Evolutionary conservation across 2,329 filamentous ascomycete genomes (phyloP), one percentile per base, ranked within the genome.

Genomic region (Sphaerulina vaccinii): DNA sequence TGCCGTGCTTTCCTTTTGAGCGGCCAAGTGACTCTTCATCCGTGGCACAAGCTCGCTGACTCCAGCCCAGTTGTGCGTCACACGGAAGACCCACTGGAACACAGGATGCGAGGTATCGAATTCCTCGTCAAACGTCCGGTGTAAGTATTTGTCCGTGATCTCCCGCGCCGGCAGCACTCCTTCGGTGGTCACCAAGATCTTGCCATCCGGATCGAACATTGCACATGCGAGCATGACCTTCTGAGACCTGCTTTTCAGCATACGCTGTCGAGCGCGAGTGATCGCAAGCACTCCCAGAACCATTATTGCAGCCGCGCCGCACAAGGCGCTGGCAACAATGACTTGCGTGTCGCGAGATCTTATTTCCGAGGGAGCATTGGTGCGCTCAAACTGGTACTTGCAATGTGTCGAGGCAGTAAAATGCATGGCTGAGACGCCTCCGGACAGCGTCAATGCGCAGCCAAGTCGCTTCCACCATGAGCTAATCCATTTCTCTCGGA

Each of bases 11-110:
- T 56, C 49, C 33, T 57, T 59, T 65, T 66, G 76, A 59, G 60
- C 70, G 37, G 78, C 72, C n/a, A 95, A 70, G 59, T 93, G 88
- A 33, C 76, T 77, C 48, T 79, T 79, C 86, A 95, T 95, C 36
- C 80, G 80, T 5, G 81, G 80, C 19, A 95, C 76, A 4, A 93
- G 74, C 38, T 83, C 80, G 49, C 77, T 77, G 21, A 95, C 78
- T 35, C 82, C 79, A 6, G 72, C 66, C 90, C 90, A 96, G 68
- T 90, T 86, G 52, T 84, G 80, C 5, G 87, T 88, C 2, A 89
- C 87, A 51, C 87, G 82, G 65, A 88, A 95, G 63, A 93, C 85
- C 90, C 90, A 95, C 43, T 90, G 83, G 69, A 93, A 95, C 1
- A 91, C 82, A 0, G 87, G 82, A 65, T 95, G 89, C 0, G 82